Percentiles rank a stretch among this genome's conserved stretches.
Evolutionary conservation across 148 eudicot species (phyloP).

Genomic region (Spergularia marina): DNA sequence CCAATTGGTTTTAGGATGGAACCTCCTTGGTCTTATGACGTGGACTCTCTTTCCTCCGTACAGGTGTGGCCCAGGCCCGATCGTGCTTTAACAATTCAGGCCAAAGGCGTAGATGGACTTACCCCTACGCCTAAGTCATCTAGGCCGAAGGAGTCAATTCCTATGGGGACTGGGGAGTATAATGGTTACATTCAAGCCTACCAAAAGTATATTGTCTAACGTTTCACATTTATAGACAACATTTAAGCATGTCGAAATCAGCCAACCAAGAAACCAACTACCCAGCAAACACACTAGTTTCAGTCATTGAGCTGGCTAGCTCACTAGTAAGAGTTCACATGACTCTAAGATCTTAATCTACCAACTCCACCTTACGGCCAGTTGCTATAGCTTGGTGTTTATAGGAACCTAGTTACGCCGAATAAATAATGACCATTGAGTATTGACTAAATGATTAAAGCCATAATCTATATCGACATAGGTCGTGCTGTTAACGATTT

Average conservation of each 20-base stretch:
- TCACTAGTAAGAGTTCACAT: slow-evolving; percentile 17
- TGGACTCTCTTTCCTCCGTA: too few relatives aligned
- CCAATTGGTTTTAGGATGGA: too few relatives aligned
- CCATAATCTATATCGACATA: slow-evolving; percentile 5
- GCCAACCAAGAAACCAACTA: slow-evolving; percentile 1
- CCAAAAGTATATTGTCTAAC: not conserved
- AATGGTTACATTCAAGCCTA: not conserved
- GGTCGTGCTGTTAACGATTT: slow-evolving; percentile 7
- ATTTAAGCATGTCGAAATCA: slow-evolving; percentile 1
- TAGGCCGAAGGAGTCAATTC: too few relatives aligned
- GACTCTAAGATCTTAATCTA: not conserved
- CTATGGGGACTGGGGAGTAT: too few relatives aligned
- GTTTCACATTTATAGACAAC: not conserved
- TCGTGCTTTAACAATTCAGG: too few relatives aligned
- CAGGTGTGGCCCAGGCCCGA: too few relatives aligned
- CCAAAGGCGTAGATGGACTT: too few relatives aligned
- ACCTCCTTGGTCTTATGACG: too few relatives aligned
- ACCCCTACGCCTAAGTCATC: too few relatives aligned
- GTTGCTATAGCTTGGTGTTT: not conserved
- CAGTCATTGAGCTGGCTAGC: not conserved
- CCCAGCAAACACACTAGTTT: not conserved
- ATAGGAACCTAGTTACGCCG: not conserved
- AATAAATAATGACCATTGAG: slow-evolving; percentile 5
- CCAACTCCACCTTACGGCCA: not conserved
- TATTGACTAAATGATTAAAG: not conserved